Base-by-base conservation (phyloP, 2,329 filamentous ascomycete genomes). In the Zasmidium cellare region DNA sequence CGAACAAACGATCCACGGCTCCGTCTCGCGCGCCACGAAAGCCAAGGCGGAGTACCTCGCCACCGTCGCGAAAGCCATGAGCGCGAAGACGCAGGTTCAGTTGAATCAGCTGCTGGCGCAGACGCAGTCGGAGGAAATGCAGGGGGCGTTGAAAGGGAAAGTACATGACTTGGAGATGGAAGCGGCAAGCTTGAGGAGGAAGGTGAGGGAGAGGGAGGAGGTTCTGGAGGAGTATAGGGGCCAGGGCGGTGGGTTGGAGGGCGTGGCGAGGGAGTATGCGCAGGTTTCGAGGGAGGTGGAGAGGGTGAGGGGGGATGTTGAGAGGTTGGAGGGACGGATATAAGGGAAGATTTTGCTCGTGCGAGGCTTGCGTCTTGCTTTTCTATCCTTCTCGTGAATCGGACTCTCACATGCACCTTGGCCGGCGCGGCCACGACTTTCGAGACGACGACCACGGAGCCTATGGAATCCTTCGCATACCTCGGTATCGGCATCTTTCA, bases 1-100 rank as follows among this genome's bases (percentile, higher is more conserved):
- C 7, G 79, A 82, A 64, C 79, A 79, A 59, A 78, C 74, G 0
- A 74, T 79, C 35, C 77, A 80, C 61, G 79, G 79, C 50, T 69
- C 73, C 2, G 65, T 80, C 0, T 68, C 77, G 1, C 71, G 79
- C 0, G 68, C 70, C 45, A 72, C 72, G 1, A 74, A 75, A 55
- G 72, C 78, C 0, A 72, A 75, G 52, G 76, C 78, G 0, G 78
- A 80, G 38, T 74, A 76, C 44, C 64, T 80, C 0, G 72, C 72
- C 9, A 66, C 71, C 1, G 75, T 78, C 16, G 77, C 77, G 9
- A 72, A 72, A 20, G 71, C 75, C 16, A 71, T 80, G 59, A 71
- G 72, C 11, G 62, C 76, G 48, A 79, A 80, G 56, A 64, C 78
- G 20, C 55, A 63, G 28, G 3, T 73, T 1, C 67, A 71, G 55